These are phyloP conservation scores for Suhomyces emberorum DNA, from an alignment of 805 yeast genomes.

Conservation along the genomic window DNA sequence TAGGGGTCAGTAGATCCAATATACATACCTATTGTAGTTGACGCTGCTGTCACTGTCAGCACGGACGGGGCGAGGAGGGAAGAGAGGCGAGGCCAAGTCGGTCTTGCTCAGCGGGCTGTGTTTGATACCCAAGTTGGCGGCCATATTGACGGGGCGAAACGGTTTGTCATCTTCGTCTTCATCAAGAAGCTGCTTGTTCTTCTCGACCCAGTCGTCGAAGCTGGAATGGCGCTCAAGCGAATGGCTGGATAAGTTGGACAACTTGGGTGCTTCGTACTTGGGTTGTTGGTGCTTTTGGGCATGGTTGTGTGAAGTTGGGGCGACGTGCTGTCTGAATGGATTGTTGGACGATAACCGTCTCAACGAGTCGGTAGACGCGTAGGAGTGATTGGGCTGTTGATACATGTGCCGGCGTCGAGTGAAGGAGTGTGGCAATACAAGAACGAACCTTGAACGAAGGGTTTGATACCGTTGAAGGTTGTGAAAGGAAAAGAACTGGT, in stretches of 20 bases:
- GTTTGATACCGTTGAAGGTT: too few species aligned
- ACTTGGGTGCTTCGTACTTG: conserved; percentile 11
- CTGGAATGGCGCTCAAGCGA: conserved; percentile 4
- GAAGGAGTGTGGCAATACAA: too few species aligned
- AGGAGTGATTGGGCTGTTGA: conserved; percentile 35
- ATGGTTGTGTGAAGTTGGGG: not conserved
- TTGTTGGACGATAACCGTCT: conserved; percentile 61
- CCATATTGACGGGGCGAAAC: conserved; percentile 8
- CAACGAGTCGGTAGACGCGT: conserved; percentile 32
- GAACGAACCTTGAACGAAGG: too few species aligned
- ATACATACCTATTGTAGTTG: conserved; percentile 31
- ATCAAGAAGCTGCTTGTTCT: conserved; percentile 38
- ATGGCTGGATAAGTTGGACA: conserved; percentile 9
- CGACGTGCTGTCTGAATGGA: conserved; percentile 55
- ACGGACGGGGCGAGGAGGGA: conserved; percentile 27
- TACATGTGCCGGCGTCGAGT: too few species aligned
- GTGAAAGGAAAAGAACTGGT: too few species aligned
- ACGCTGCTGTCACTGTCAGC: conserved; percentile 36
- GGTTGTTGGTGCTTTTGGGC: conserved; percentile 3
- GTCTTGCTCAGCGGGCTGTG: conserved; percentile 4
- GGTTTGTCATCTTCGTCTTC: conserved; percentile 40
- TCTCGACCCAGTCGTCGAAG: conserved; percentile 60
- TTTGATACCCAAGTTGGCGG: not conserved
- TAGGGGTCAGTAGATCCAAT: not conserved
- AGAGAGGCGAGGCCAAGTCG: conserved; percentile 16